phyloP scores from a whole-genome alignment of 106 monocot genomes.

The Hemerocallis citrina region DNA sequence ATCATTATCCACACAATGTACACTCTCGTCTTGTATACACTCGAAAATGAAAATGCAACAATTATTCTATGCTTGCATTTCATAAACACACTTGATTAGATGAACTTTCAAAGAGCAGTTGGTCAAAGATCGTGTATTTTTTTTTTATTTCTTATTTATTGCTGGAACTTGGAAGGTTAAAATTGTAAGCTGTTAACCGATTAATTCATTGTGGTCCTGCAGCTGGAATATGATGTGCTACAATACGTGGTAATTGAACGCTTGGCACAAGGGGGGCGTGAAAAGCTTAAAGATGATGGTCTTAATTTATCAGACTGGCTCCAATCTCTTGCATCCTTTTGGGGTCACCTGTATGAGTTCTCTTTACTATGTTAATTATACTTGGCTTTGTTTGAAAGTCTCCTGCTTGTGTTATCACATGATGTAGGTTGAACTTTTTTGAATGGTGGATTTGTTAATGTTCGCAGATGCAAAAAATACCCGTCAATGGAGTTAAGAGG shows the following conservation, averaged over 20 bases:
- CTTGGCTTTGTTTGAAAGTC: neutral
- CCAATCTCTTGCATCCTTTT: slow-evolving; percentile 98
- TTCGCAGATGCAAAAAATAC: slow-evolving; percentile 83
- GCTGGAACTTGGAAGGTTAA: too few species aligned
- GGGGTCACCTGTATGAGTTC: slow-evolving; percentile 97
- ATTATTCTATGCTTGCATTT: too few species aligned
- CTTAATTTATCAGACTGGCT: slow-evolving; percentile 99
- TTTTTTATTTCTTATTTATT: too few species aligned
- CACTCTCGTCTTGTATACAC: too few species aligned
- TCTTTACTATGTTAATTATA: neutral
- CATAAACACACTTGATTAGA: too few species aligned
- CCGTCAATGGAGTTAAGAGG: slow-evolving; percentile 95
- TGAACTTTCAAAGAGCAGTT: too few species aligned
- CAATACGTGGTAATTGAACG: slow-evolving; percentile 99
- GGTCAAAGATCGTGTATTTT: too few species aligned
- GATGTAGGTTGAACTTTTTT: neutral
- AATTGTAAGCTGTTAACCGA: too few species aligned
- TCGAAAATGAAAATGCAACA: too few species aligned
- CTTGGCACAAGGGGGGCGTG: slow-evolving; percentile 84
- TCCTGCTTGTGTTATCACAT: neutral
- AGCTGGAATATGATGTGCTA: slow-evolving; percentile 95
- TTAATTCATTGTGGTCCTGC: slow-evolving; percentile 14
- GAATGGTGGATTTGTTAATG: neutral
- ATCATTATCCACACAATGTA: too few species aligned
- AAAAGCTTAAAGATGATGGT: slow-evolving; percentile 96